Conservation (phyloP, 2,329 filamentous ascomycete genomes). For the Neofusicoccum parvum region DNA sequence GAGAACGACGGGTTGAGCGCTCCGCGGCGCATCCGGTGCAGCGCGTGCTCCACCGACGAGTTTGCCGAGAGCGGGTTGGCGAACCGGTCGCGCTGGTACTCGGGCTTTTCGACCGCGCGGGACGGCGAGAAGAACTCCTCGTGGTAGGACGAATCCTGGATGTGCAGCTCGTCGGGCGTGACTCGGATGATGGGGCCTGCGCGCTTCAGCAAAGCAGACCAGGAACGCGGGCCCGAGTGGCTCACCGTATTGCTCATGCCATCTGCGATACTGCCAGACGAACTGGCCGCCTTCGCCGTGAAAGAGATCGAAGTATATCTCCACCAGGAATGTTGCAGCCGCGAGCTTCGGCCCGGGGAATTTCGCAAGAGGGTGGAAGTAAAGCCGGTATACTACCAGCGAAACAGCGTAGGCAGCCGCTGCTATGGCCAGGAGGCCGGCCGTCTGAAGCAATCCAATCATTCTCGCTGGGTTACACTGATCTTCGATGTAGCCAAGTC, state of each 20-base stretch:
- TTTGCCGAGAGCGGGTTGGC: not conserved
- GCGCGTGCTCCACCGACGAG: not conserved
- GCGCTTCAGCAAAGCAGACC: not conserved
- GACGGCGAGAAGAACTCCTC: conserved; percentile 22
- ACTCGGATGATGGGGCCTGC: conserved; percentile 21
- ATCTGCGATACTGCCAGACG: conserved; percentile 10
- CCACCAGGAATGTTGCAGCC: conserved; percentile 25
- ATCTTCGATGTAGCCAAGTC: too few relatives aligned
- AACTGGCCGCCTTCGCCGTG: conserved; percentile 21
- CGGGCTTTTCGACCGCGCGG: conserved; percentile 10
- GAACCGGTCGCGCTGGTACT: conserved; percentile 20
- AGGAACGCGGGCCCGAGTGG: too few relatives aligned
- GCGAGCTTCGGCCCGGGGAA: conserved; percentile 36
- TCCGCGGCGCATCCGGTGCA: conserved; percentile 26
- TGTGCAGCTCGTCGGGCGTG: conserved; percentile 22
- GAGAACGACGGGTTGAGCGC: conserved; percentile 28
- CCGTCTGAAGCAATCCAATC: too few relatives aligned
- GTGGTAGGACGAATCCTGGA: conserved; percentile 16
- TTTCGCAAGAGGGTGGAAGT: conserved; percentile 34
- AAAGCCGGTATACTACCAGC: conserved; percentile 30
- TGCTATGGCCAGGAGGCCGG: too few relatives aligned
- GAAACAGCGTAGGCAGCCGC: not conserved
- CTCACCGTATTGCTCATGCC: conserved; percentile 23
- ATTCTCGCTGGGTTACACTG: too few relatives aligned
- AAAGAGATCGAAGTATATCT: conserved; percentile 29